Conservation (phyloP, 2,329 filamentous ascomycete genomes). For the Aspergillus aculeatus region DNA sequence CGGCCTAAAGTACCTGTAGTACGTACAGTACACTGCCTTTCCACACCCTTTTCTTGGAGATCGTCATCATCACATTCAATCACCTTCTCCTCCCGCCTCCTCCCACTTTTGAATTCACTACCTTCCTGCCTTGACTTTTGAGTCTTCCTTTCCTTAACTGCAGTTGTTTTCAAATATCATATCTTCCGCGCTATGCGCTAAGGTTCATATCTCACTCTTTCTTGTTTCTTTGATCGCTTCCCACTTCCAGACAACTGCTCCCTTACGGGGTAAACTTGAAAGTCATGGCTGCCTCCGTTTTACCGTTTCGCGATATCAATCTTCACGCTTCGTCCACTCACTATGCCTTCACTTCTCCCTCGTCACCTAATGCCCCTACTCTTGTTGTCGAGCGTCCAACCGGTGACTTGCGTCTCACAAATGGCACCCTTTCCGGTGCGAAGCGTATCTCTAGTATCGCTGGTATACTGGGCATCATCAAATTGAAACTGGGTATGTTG, state of each 20-base stretch:
- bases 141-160: conserved; percentile 12
- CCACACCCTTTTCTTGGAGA: conserved; percentile 7
- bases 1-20: neutral
- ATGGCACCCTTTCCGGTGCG: conserved; percentile 71
- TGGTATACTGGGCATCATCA: conserved; percentile 91
- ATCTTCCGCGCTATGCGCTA: conserved; percentile 16
- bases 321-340: conserved; percentile 87
- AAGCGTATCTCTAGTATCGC: conserved; percentile 92
- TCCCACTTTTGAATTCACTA: neutral
- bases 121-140: conserved; percentile 1
- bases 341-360: conserved; percentile 96
- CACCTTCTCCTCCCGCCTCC: neutral
- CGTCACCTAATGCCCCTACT: conserved; percentile 82
- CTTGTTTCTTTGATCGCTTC: conserved; percentile 9
- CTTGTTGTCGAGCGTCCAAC: conserved; percentile 89
- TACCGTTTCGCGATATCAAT: conserved; percentile 95
- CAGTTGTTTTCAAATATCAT: neutral
- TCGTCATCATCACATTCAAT: neutral
- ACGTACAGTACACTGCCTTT: neutral
- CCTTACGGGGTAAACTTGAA: conserved; percentile 12
- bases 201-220: conserved; percentile 3
- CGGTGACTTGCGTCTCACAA: conserved; percentile 81
- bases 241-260: conserved; percentile 7
- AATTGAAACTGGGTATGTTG: conserved; percentile 77
- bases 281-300: conserved; percentile 37